Evolutionary conservation across 1,284 basidiomycete genomes (phyloP).

Genomic region (Schizophyllum commune): DNA sequence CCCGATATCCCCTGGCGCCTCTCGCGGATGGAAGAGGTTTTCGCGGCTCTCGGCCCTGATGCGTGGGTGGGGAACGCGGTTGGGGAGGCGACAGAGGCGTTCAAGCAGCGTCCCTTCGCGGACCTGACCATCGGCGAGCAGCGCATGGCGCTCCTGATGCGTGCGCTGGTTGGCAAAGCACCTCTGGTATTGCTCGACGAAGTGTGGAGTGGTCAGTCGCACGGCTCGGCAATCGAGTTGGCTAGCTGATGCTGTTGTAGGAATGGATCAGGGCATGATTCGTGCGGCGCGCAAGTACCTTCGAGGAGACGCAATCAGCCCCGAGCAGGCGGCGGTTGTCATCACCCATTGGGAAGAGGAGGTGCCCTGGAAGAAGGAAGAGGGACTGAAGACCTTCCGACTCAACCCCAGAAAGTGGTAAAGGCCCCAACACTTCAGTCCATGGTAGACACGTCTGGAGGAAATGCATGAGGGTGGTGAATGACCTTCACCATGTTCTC

Average conservation of each 20-base stretch:
- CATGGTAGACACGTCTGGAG: no score
- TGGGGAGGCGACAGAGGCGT: conserved; percentile 21
- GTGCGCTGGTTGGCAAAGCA: conserved; percentile 70
- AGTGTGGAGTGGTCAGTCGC: conserved; percentile 49
- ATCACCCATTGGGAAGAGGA: conserved; percentile 89
- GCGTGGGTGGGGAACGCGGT: conserved; percentile 30
- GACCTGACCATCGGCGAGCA: conserved; percentile 68
- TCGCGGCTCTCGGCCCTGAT: conserved; percentile 56
- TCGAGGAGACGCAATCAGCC: conserved; percentile 40
- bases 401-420: not conserved
- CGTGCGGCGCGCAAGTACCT: conserved; percentile 56
- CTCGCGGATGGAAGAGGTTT: conserved; percentile 41
- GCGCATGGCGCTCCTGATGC: conserved; percentile 72
- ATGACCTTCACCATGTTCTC: no score
- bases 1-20: conserved; percentile 37
- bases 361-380: conserved; percentile 55
- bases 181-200: conserved; percentile 81
- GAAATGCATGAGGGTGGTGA: no score
- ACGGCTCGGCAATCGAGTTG: not conserved
- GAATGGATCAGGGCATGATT: conserved; percentile 80
- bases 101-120: conserved; percentile 45
- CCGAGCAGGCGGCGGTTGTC: conserved; percentile 70
- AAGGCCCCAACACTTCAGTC: no score
- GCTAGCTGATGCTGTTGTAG: conserved; percentile 18
- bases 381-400: conserved; percentile 16